A percentile compares a stretch with the other conserved stretches of the same genome.
Conservation (phyloP, 73 alveolate species). For the Paramecium primaurelia region DNA sequence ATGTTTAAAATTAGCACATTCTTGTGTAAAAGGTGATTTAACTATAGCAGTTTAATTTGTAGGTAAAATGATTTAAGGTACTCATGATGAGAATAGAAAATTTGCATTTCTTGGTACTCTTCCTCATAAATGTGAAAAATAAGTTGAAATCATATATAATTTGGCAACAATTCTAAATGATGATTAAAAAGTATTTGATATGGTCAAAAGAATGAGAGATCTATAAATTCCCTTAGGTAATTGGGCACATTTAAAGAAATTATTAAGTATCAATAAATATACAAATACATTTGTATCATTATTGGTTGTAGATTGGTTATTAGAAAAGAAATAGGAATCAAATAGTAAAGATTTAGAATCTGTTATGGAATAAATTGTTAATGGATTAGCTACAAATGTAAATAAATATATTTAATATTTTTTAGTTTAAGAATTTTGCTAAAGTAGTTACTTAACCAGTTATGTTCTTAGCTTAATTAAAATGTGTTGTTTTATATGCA, state of each 20-base stretch:
- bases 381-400: neutral
- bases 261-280: neutral
- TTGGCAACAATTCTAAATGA: neutral
- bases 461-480: neutral
- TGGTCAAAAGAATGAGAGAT: neutral
- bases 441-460: constrained; percentile 50
- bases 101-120: neutral
- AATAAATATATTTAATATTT: neutral
- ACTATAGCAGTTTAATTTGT: neutral
- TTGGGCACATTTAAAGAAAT: constrained; percentile 3
- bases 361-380: neutral
- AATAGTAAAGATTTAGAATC: neutral
- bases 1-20: constrained; percentile 4
- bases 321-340: neutral
- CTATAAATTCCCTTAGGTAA: neutral
- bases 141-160: neutral
- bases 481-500: neutral
- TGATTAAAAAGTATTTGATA: neutral
- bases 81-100: neutral
- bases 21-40: neutral
- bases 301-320: neutral
- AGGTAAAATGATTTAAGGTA: neutral
- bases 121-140: neutral
- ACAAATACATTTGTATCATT: neutral
- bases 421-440: constrained; percentile 36